Evolutionary conservation across 305 asterid genomes (phyloP).

Genomic region (Solanum chacoense): DNA sequence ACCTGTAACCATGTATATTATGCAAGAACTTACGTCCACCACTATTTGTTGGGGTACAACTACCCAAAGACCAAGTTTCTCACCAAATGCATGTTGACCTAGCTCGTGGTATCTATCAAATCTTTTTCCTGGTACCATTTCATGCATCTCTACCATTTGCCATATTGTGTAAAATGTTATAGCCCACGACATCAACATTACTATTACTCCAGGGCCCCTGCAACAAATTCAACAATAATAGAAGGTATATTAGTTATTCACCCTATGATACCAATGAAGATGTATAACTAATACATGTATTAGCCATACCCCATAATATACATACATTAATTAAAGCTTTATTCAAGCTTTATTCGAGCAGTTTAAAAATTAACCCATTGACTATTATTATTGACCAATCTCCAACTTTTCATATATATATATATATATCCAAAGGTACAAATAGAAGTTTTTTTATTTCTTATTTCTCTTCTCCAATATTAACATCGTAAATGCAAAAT

Average conservation of each 20-base stretch:
- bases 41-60: conserved; percentile 5
- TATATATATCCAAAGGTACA: neutral
- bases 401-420: neutral
- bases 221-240: neutral
- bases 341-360: neutral
- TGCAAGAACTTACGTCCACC: conserved; percentile 1
- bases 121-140: conserved; percentile 8
- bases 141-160: conserved; percentile 23
- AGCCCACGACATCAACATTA: conserved; percentile 9
- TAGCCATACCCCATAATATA: neutral
- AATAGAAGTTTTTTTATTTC: neutral
- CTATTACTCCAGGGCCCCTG: conserved; percentile 11
- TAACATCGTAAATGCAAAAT: neutral
- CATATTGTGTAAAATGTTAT: conserved; percentile 14
- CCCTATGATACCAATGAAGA: neutral
- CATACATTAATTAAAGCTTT: neutral
- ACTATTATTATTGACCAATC: neutral
- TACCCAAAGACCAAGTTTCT: neutral
- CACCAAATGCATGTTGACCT: conserved; percentile 6
- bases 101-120: conserved; percentile 1
- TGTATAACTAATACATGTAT: neutral
- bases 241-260: neutral
- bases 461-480: neutral
- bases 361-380: neutral
- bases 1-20: conserved; percentile 17